Evolutionary conservation across 768 basidiomycete genomes (phyloP), one percentile per base, ranked within the genome.

Genomic region (Boletus sensibilis): DNA sequence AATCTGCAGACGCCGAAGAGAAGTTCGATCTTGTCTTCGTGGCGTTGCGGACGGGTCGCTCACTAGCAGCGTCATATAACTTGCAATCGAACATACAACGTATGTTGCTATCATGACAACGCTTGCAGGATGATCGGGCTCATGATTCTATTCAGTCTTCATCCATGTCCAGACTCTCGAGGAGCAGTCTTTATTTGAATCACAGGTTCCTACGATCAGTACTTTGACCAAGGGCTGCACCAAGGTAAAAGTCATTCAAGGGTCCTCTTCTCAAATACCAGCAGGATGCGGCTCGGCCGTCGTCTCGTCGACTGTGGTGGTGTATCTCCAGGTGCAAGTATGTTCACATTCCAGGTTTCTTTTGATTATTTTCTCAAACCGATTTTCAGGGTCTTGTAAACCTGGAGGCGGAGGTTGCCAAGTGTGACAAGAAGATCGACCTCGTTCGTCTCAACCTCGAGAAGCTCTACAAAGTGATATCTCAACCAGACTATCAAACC

Each of bases 221-320:
- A 81, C 90, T 16, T 78, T 99, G 34, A 91, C 87, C 56, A 99
- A 98, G 74, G 93, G 94, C 13, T 88, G 90, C 75, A 90, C 89
- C 68, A 83, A 79, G 48, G 84, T 84, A 25, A 79, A 81, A 56
- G 82, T 97, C 54, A 80, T 94, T 13, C 78, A 82, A 20, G 76
- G 82, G 16, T 64, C 82, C 23, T 58, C 66, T 34, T 73, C 72
- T 20, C 85, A 91, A n/a, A 80, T 98, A 46, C 94, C 95, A 0
- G 80, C 45, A 5, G 63, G 97, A 18, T 97, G 94, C 70, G 95
- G 93, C 8, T 89, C 91, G 3, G 80, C 84, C 41, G 83, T 91
- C 25, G 83, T 98, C 23, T 88, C 84, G 3, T 76, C 89, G 7
- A 85, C 86, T 2, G 76, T 93, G 34, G 82, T 86, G 21, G 82